Evolutionary conservation across 768 basidiomycete genomes (phyloP).

Genomic region (Phlebiopsis gigantea): DNA sequence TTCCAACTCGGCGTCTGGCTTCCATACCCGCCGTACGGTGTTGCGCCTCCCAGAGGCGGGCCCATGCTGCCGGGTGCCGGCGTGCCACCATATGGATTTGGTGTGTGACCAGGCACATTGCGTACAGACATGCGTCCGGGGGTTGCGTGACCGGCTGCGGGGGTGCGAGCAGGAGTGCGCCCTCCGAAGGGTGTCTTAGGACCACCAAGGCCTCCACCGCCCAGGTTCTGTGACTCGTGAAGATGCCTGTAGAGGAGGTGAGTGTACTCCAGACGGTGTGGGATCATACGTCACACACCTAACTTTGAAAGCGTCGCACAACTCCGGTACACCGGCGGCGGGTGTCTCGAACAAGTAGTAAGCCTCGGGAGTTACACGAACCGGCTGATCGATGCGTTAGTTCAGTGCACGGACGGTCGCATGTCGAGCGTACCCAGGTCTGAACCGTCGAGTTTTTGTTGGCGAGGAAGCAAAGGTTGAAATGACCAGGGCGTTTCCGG

Average conservation of each 20-base stretch:
- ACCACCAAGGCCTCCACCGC: conserved; percentile 46
- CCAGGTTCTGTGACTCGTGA: conserved; percentile 69
- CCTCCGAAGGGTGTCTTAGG: conserved; percentile 82
- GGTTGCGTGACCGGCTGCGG: conserved; percentile 47
- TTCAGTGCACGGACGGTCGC: not conserved
- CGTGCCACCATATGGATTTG: conserved; percentile 63
- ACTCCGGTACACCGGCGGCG: conserved; percentile 84
- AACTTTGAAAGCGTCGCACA: conserved; percentile 97
- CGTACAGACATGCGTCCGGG: conserved; percentile 79
- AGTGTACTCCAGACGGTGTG: not conserved
- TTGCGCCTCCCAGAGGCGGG: not conserved
- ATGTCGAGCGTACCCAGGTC: conserved; percentile 67
- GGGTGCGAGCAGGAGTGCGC: conserved; percentile 73
- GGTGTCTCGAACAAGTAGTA: conserved; percentile 89
- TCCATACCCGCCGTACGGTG: not conserved
- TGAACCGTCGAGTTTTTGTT: conserved; percentile 88
- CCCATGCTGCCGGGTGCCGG: not conserved
- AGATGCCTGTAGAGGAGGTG: conserved; percentile 47
- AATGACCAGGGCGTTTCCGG: conserved; percentile 85
- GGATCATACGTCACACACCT: conserved; percentile 36
- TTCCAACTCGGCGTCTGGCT: conserved; percentile 17
- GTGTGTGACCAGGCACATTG: conserved; percentile 61
- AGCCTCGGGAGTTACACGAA: conserved; percentile 82
- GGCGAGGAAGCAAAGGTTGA: conserved; percentile 88
- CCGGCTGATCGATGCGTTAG: conserved; percentile 47